Evolutionary conservation across 257 asterid genomes (phyloP).

Genomic region (Jasminum sambac): DNA sequence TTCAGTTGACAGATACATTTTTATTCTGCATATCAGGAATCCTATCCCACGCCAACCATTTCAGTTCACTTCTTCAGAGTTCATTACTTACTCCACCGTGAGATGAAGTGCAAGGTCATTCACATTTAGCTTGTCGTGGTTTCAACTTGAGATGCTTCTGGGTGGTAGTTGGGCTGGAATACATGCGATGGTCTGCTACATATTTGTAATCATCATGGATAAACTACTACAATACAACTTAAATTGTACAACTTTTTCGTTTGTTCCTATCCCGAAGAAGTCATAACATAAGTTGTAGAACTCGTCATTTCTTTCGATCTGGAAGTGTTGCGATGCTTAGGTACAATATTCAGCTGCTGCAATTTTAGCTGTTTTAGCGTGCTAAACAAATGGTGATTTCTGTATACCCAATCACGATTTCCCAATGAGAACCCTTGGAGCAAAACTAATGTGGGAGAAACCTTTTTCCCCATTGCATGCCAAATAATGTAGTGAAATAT

Average conservation of each 20-base stretch:
- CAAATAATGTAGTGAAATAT: no score
- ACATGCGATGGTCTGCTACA: not conserved
- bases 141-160: not conserved
- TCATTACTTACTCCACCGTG: conserved; percentile 67
- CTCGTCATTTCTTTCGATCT: not conserved
- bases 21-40: conserved; percentile 55
- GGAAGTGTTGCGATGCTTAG: not conserved
- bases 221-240: not conserved
- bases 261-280: not conserved
- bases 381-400: not conserved
- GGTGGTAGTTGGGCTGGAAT: not conserved
- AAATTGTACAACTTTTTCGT: not conserved
- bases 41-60: conserved; percentile 87
- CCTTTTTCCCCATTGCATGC: no score
- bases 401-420: not conserved
- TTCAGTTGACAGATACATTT: conserved; percentile 12
- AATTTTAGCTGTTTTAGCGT: not conserved
- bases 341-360: not conserved
- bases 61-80: conserved; percentile 88
- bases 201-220: not conserved
- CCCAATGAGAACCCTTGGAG: not conserved
- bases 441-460: no score
- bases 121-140: not conserved
- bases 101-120: conserved; percentile 45
- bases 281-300: no score